Conservation (phyloP, 805 yeast species). For the Maudiozyma bulderi region DNA sequence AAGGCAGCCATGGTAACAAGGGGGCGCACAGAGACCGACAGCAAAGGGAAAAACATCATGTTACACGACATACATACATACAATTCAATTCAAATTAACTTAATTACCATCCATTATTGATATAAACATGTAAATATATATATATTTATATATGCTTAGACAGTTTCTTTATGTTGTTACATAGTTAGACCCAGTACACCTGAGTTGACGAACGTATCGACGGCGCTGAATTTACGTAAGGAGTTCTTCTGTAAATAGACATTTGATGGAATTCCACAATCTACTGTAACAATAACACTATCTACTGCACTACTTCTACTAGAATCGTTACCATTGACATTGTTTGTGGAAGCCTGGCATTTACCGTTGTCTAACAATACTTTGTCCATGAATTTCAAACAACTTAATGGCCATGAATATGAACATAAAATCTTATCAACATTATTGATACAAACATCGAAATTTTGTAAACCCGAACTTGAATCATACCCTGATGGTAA, state of each 20-base stretch:
- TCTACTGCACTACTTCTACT: not conserved
- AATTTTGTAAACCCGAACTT: constrained; percentile 51
- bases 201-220: constrained; percentile 17
- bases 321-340: constrained; percentile 3
- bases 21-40: no score
- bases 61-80: no score
- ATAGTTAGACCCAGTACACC: constrained; percentile 3
- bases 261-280: constrained; percentile 61
- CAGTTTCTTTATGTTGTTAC: not conserved
- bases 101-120: not conserved
- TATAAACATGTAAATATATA: not conserved
- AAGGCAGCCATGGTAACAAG: no score
- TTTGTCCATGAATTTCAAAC: constrained; percentile 3
- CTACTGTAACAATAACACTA: constrained; percentile 50
- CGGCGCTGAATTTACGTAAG: constrained; percentile 39
- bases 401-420: constrained; percentile 53
- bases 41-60: no score
- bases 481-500: constrained; percentile 78
- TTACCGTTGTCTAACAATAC: not conserved
- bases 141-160: not conserved
- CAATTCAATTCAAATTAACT: no score
- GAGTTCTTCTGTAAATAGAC: constrained; percentile 33
- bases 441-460: constrained; percentile 29
- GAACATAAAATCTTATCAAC: constrained; percentile 56
- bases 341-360: not conserved